A percentile compares a stretch with the other conserved stretches of the same genome.
Conservation (phyloP, 257 asterid species). For the Solanum paucissectum region DNA sequence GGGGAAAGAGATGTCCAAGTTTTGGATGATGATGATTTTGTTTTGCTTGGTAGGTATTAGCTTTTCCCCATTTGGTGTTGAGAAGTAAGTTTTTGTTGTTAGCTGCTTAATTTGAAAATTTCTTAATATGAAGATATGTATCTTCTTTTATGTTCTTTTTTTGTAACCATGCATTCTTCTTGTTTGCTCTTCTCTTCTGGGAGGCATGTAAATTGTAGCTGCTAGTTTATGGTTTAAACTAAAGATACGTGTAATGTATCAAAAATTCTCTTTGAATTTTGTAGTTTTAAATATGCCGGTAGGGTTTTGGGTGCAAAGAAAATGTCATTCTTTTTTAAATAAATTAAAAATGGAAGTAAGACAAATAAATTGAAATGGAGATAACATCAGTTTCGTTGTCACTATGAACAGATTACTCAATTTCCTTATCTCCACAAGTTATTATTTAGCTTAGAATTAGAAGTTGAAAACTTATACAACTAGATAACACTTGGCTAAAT, state of each 20-base stretch:
- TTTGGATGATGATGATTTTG: constrained; percentile 65
- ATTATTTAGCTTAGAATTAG: too few relatives aligned
- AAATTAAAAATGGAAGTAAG: neutral
- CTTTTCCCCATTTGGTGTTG: neutral
- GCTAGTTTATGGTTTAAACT: neutral
- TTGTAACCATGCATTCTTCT: neutral
- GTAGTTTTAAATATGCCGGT: too few relatives aligned
- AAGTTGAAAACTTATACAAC: too few relatives aligned
- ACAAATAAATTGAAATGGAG: neutral
- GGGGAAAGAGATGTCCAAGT: constrained; percentile 59
- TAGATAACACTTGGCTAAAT: too few relatives aligned
- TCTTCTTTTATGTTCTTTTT: neutral
- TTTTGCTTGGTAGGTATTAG: constrained; percentile 69
- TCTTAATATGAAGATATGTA: neutral
- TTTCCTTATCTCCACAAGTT: too few relatives aligned
- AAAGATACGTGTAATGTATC: neutral
- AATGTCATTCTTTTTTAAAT: neutral
- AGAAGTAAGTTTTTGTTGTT: neutral
- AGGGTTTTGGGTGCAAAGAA: neutral
- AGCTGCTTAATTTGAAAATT: neutral
- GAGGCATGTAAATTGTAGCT: neutral
- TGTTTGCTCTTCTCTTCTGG: neutral
- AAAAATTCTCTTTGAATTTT: too few relatives aligned
- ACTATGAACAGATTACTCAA: too few relatives aligned
- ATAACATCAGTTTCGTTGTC: too few relatives aligned